Base-by-base conservation (phyloP, 23 red algal species). In the Gracilaria vermiculophylla region DNA sequence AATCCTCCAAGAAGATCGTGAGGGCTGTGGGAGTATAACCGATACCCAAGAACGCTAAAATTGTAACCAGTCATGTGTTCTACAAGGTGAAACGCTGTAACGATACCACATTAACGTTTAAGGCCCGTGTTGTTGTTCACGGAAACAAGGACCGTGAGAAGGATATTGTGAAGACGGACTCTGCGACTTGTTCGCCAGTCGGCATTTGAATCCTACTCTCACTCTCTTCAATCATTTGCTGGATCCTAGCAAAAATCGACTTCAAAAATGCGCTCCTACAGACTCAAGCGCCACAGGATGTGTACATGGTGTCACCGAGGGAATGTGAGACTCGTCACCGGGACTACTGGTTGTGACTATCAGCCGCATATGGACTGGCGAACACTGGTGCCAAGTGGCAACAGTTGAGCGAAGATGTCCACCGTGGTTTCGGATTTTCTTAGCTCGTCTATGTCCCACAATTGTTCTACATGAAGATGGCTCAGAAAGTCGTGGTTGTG, bases 311-410 rank as follows among this genome's bases (percentile, higher is more conserved):
- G 14, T 74, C 86, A 1, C 86, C 86, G 24, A 9, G 73, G 29
- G 73, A 90, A n/a, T 67, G 73, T 53, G 5, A 23, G 39, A 34
- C 33, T 2, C 45, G 51, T 0, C 24, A 75, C n/a, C 27, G 40
- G 16, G 23, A 47, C 56, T 80, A 70, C 1, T 90, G 73, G 86
- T 56, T 90, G 31, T 43, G 69, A 29, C 42, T 80, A 27, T 61
- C 86, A 1, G 86, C 86, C 1, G 72, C 86, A 37, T 90, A 90
- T 80, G 86, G 86, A 20, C 42, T 90, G 15, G 86, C 64, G 0
- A 80, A 90, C 69, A 53, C 58, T 1, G 44, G 56, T 67, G 86
- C 86, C 15, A 79, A 90, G 42, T 90, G 72, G 72, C 72, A 90
- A 53, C 36, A 53, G 27, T 54, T 57, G 2, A 70, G 20, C 35